phyloP scores from a whole-genome alignment of 495 filamentous ascomycete species.

The Penicillium bovifimosum region DNA sequence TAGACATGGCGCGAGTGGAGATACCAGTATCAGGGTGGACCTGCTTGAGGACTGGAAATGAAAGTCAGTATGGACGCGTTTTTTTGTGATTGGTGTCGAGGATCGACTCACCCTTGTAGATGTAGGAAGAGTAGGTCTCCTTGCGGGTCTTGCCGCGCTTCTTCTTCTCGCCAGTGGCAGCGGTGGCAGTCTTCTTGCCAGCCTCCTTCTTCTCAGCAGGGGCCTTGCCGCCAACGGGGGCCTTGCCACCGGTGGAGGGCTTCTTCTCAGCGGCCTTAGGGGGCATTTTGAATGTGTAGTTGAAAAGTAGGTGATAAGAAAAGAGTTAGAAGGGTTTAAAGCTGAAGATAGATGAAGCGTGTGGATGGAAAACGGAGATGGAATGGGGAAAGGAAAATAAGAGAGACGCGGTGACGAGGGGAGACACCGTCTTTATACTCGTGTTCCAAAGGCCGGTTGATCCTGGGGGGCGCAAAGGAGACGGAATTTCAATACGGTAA shows the following conservation, averaged over 20 bases:
- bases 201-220: constrained; percentile 99
- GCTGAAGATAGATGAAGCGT: constrained; percentile 10
- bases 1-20: constrained; percentile 99
- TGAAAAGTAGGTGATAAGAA: constrained; percentile 20
- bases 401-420: constrained; percentile 43
- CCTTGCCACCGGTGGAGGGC: constrained; percentile 95
- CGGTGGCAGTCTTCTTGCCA: constrained; percentile 91
- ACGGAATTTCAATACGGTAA: constrained; percentile 49
- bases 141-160: constrained; percentile 99
- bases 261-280: constrained; percentile 95
- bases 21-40: constrained; percentile 99
- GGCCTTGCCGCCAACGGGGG: constrained; percentile 77
- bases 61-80: constrained; percentile 26
- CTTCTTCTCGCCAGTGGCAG: constrained; percentile 96
- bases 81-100: constrained; percentile 6
- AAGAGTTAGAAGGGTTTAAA: constrained; percentile 31
- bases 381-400: constrained; percentile 34
- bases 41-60: constrained; percentile 86
- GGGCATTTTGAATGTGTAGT: constrained; percentile 67
- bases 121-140: constrained; percentile 99
- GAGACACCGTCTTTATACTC: constrained; percentile 50
- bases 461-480: constrained; percentile 39
- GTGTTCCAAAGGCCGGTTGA: constrained; percentile 39
- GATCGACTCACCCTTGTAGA: constrained; percentile 88
- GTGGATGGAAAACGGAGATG: constrained; percentile 33